Percentiles rank a stretch among this genome's conserved stretches.
phyloP scores from a whole-genome alignment of 768 basidiomycete species.

The Serendipita indica region DNA sequence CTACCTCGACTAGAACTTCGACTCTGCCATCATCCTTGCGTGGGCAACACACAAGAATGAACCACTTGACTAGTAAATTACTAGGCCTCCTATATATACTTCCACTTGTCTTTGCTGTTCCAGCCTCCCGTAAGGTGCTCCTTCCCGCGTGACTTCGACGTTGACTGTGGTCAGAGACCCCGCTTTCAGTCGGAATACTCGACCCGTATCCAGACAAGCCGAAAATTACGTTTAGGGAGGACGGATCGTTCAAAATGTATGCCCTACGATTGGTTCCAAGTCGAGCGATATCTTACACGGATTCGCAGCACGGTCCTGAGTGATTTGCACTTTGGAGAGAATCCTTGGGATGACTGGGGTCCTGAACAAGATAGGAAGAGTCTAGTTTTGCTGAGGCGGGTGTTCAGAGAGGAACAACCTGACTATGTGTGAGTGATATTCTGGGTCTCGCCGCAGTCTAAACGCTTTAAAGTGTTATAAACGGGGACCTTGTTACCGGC shows the following conservation, averaged over 20 bases:
- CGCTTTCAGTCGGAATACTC: not conserved
- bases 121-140: too few relatives aligned
- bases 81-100: too few relatives aligned
- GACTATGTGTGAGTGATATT: slow-evolving; percentile 47
- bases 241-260: slow-evolving; percentile 60
- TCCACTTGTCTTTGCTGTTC: too few relatives aligned
- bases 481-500: slow-evolving; percentile 62
- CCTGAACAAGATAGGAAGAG: slow-evolving; percentile 53
- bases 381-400: slow-evolving; percentile 37
- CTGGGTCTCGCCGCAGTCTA: not conserved
- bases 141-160: too few relatives aligned
- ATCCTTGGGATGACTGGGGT: slow-evolving; percentile 55
- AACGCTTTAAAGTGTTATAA: slow-evolving; percentile 37
- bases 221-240: slow-evolving; percentile 37
- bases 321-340: slow-evolving; percentile 64
- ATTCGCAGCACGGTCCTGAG: slow-evolving; percentile 59
- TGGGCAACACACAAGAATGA: too few relatives aligned
- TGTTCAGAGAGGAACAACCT: slow-evolving; percentile 44
- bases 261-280: too few relatives aligned
- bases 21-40: too few relatives aligned
- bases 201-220: slow-evolving; percentile 25
- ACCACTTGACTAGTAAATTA: too few relatives aligned
- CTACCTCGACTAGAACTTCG: too few relatives aligned
- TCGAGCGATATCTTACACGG: too few relatives aligned
- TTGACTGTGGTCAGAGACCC: too few relatives aligned